Evolutionary conservation across 257 asterid genomes (phyloP), one percentile per base, ranked within the genome.

Genomic region (Primulina huaijiensis): DNA sequence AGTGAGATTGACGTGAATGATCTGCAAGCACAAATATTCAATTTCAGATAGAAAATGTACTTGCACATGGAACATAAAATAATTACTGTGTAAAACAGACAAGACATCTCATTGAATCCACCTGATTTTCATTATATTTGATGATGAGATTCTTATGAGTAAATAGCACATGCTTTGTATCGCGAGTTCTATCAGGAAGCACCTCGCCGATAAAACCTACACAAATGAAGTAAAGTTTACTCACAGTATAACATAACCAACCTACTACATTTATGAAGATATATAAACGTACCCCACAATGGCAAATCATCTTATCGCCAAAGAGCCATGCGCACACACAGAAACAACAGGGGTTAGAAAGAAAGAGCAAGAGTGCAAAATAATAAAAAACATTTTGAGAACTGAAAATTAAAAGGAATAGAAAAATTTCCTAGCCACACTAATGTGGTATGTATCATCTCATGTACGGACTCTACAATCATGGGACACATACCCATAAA

Each of bases 141-240:
- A 90, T 83, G 70, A 77, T 74, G 67, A 90, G 70, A 80, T 80
- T 84, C 82, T 86, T 84, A 77, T 90, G 92, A 4, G 96, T 83
- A 72, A 80, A 85, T 43, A 85, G 82, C 34, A 81, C 86, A 19
- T 85, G 90, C 80, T 83, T 86, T 57, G 40, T 76, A 72, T 86
- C 92, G 69, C 72, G 82, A 62, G 76, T 72, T 78, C 82, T 80
- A 62, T 89, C 87, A 67, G 86, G 83, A 75, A 81, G 79, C 81
- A 73, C 81, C 75, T 89, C 95, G 29, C 96, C 94, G 62, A 87
- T 79, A 73, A 87, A 89, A 77, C 92, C 96, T 87, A 62, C 75
- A 78, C 2, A 34, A 52, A 76, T 65, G 37, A 62, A 67, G 38
- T 53, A 62, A 40, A 43, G 19, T 31, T 74, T 52, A 68, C 53